These are phyloP conservation scores for Scenedesmus sp. DNA, from an alignment of 163 green algal species.

Conservation along the genomic window DNA sequence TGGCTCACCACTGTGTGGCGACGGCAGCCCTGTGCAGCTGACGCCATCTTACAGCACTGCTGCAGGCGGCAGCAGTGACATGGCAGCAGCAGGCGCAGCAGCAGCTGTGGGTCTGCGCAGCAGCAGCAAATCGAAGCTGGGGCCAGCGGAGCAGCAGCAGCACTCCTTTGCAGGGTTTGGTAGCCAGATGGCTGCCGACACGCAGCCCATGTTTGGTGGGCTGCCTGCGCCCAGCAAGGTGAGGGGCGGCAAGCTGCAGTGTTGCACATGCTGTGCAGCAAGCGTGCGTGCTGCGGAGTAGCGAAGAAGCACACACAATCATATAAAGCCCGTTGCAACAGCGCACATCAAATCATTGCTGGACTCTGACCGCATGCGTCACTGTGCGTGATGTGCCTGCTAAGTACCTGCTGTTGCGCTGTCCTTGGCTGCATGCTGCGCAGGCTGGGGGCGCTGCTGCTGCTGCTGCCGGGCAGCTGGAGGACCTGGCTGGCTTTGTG, in stretches of 20 bases:
- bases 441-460: not conserved
- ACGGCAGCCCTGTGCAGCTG: not conserved
- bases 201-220: conserved; percentile 7
- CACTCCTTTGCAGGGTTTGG: conserved; percentile 27
- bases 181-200: conserved; percentile 33
- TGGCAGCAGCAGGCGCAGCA: conserved; percentile 42
- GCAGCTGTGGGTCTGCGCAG: not conserved
- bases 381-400: too few relatives aligned
- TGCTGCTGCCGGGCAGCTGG: conserved; percentile 46
- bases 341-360: too few relatives aligned
- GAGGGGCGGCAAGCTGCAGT: not conserved
- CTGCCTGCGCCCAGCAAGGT: conserved; percentile 33
- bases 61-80: conserved; percentile 40
- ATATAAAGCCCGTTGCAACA: too few relatives aligned
- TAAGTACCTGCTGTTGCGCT: not conserved
- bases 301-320: not conserved
- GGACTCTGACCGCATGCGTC: too few relatives aligned
- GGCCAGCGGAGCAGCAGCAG: conserved; percentile 13
- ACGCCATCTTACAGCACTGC: conserved; percentile 69
- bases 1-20: not conserved
- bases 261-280: too few relatives aligned
- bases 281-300: not conserved
- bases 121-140: not conserved
- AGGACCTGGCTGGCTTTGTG: conserved; percentile 93
- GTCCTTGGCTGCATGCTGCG: not conserved